Conservation (phyloP, 495 filamentous ascomycete species). For the Penicilliopsis zonata region DNA sequence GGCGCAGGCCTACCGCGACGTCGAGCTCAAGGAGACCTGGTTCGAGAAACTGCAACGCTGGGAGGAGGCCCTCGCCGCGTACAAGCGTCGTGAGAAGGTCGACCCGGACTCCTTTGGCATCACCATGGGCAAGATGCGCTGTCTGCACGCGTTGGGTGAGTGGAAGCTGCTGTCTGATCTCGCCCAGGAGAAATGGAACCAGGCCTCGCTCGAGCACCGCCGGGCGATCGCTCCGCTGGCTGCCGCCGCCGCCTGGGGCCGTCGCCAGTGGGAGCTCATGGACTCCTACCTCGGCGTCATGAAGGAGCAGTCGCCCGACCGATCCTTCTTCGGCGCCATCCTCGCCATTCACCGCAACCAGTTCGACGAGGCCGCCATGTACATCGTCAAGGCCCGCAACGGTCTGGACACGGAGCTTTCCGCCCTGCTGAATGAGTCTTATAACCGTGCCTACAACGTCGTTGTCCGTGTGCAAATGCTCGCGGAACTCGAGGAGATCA, state of each 20-base stretch:
- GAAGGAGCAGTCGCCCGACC: constrained; percentile 83
- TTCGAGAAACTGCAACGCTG: constrained; percentile 96
- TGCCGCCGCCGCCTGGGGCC: constrained; percentile 94
- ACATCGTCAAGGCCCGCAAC: constrained; percentile 84
- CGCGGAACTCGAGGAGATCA: constrained; percentile 95
- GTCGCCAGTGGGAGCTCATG: constrained; percentile 95
- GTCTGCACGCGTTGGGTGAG: constrained; percentile 90
- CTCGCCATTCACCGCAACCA: constrained; percentile 88
- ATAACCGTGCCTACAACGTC: constrained; percentile 90
- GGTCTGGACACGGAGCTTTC: constrained; percentile 91
- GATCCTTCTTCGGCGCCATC: constrained; percentile 95
- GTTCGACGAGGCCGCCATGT: constrained; percentile 72
- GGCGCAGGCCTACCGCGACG: constrained; percentile 87
- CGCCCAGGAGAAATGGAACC: constrained; percentile 85
- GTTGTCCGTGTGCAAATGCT: constrained; percentile 98
- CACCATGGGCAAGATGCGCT: constrained; percentile 99
- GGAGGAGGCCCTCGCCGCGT: constrained; percentile 93
- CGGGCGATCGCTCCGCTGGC: constrained; percentile 83
- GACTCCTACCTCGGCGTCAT: constrained; percentile 90
- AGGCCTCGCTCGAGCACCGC: constrained; percentile 72
- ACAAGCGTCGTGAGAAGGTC: constrained; percentile 62
- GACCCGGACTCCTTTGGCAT: constrained; percentile 75
- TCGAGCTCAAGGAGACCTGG: constrained; percentile 93
- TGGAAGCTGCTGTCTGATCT: constrained; percentile 86
- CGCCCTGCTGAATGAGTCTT: constrained; percentile 88